Evolutionary conservation across 495 filamentous ascomycete genomes (phyloP), one percentile per base, ranked within the genome.

Genomic region (Neurospora pannonica): DNA sequence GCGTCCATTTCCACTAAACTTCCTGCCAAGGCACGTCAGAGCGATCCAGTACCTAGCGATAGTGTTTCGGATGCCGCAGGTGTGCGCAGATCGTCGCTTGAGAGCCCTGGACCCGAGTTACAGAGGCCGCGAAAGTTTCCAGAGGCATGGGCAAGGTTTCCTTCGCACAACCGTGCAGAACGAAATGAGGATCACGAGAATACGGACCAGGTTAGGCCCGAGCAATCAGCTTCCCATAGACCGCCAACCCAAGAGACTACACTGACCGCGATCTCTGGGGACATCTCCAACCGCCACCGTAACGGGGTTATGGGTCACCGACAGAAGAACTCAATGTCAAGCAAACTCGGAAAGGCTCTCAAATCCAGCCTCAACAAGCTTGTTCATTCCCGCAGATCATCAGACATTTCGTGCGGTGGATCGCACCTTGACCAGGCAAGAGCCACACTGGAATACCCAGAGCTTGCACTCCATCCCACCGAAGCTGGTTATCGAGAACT

Each of bases 61-160:
- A 9, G 28, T 67, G 54, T 19, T 67, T 67, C 28, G 54, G 15
- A 67, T 34, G 54, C 13, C 28, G 54, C 31, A 67, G 54, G 28
- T 31, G 54, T 67, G 31, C 28, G 31, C 54, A 67, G 11, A 19
- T 36, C 15, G 24, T 67, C 54, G 15, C 54, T 31, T 34, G 54
- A 67, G 13, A 67, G 13, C 28, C 28, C 5, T 19, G 28, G 31
- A 19, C 13, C 13, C 28, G 28, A 34, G 28, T 9, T 9, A 19
- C 54, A 34, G 54, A 67, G 31, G 54, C 54, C 13, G 34, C 54
- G 48, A 21, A 75, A 36, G 72, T 73, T 40, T 8, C 79, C 81
- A 13, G 80, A 76, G 24, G 79, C 79, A 9, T 84, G 82, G 82
- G 77, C 82, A 13, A 80, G 76, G 48, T 84, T 81, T 75, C 81